phyloP scores from a whole-genome alignment of 108 stramenopile genomes.

The Nannochloropsis gaditana region DNA sequence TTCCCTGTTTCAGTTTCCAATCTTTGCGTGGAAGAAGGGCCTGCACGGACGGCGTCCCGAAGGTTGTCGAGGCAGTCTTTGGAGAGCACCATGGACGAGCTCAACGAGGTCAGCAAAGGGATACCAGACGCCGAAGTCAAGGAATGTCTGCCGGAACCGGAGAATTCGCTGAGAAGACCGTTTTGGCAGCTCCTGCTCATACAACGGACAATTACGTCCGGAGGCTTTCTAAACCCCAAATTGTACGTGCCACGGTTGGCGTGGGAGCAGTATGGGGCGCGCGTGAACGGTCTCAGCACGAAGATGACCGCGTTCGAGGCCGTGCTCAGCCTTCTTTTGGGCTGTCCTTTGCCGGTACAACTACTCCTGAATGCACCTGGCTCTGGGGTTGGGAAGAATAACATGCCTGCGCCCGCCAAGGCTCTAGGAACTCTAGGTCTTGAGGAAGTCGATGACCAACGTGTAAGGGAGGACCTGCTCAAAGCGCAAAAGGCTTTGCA shows the following conservation, averaged over 20 bases:
- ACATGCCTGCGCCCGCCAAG: background rate
- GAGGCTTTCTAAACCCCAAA: background rate
- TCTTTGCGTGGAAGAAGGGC: no score
- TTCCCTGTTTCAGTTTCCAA: no score
- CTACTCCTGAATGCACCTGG: background rate
- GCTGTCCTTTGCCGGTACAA: background rate
- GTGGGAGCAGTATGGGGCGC: background rate
- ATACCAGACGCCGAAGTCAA: background rate
- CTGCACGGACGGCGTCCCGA: no score
- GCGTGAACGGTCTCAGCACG: background rate
- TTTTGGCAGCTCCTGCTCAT: background rate
- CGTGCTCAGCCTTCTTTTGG: background rate
- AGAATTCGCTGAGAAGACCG: background rate
- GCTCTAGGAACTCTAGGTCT: background rate
- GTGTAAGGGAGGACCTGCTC: background rate
- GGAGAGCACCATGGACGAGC: slow-evolving; percentile 4
- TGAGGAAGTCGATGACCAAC: background rate
- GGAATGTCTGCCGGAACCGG: background rate
- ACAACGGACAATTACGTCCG: background rate
- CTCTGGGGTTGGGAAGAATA: background rate
- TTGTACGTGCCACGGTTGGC: slow-evolving; percentile 10
- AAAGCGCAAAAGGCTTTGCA: background rate
- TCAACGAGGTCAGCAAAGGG: background rate
- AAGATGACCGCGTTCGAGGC: background rate
- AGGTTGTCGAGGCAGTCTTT: background rate